Conservation (phyloP, 2,329 filamentous ascomycete species). For the Fusarium clavum region DNA sequence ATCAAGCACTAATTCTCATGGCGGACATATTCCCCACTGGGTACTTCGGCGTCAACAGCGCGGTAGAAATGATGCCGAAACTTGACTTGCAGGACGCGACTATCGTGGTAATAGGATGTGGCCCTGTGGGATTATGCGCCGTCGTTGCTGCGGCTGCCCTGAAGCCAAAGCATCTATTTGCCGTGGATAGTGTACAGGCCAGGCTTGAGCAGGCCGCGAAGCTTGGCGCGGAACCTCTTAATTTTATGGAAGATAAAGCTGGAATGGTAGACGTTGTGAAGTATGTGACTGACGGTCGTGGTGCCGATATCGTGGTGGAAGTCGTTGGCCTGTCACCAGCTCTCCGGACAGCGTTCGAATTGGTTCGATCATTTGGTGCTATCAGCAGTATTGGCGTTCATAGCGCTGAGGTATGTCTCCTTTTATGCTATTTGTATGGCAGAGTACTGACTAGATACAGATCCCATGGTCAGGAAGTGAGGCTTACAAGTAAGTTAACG, state of each 20-base stretch:
- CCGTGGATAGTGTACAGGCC: conserved; percentile 80
- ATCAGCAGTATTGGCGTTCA: conserved; percentile 83
- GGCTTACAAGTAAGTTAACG: conserved; percentile 62
- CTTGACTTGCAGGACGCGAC: conserved; percentile 62
- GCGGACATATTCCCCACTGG: conserved; percentile 92
- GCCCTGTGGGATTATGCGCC: conserved; percentile 86
- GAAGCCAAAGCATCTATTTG: conserved; percentile 79
- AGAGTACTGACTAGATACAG: conserved; percentile 50
- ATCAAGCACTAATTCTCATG: conserved; percentile 85
- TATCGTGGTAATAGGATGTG: conserved; percentile 85
- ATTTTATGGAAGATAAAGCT: conserved; percentile 75
- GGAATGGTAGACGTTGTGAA: conserved; percentile 75
- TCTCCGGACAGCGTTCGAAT: conserved; percentile 75
- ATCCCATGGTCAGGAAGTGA: conserved; percentile 75
- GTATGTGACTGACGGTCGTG: conserved; percentile 80
- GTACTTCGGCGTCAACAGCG: conserved; percentile 84
- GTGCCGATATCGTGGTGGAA: conserved; percentile 86
- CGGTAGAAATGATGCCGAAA: conserved; percentile 69
- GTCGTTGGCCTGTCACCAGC: conserved; percentile 79
- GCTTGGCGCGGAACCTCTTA: conserved; percentile 84
- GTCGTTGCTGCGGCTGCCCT: conserved; percentile 79
- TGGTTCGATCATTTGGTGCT: conserved; percentile 76
- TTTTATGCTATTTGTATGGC: rapidly evolving
- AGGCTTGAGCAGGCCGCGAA: conserved; percentile 77
- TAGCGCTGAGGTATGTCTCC: conserved; percentile 71